These are phyloP conservation scores for Debaryomyces castellii DNA, from an alignment of 805 yeast genomes.

Conservation along the genomic window DNA sequence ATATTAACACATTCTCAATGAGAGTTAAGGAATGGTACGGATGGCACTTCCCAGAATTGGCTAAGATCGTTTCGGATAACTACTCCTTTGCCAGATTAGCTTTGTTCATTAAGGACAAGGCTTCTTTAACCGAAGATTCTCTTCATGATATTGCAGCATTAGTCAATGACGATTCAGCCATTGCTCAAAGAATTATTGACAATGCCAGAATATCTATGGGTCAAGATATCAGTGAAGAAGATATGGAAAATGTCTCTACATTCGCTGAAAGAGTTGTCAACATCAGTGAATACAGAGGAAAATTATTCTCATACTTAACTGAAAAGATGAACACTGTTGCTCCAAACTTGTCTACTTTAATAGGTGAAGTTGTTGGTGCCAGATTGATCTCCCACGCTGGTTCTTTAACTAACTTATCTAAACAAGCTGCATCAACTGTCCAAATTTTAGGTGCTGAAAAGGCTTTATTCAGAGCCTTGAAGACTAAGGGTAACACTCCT, in stretches of 20 bases:
- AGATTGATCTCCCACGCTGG: constrained; percentile 98
- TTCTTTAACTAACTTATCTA: constrained; percentile 91
- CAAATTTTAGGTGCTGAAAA: constrained; percentile 98
- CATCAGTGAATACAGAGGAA: constrained; percentile 85
- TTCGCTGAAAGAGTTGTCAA: constrained; percentile 94
- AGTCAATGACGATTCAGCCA: constrained; percentile 86
- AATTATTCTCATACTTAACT: constrained; percentile 78
- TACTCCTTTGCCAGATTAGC: constrained; percentile 82
- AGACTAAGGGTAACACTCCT: constrained; percentile 96
- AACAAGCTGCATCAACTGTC: constrained; percentile 98
- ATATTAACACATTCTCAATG: constrained; percentile 95
- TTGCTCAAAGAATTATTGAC: constrained; percentile 86
- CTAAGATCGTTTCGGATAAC: constrained; percentile 87
- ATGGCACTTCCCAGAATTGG: constrained; percentile 98
- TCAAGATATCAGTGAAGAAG: constrained; percentile 93
- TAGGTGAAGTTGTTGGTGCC: constrained; percentile 99
- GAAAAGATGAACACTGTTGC: constrained; percentile 98
- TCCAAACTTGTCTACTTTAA: constrained; percentile 92
- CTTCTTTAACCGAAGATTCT: constrained; percentile 86
- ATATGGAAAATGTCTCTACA: constrained; percentile 85
- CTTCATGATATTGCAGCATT: constrained; percentile 90
- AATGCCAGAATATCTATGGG: constrained; percentile 98
- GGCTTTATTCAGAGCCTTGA: constrained; percentile 93
- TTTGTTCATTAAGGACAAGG: constrained; percentile 81
- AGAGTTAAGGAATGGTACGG: constrained; percentile 98